phyloP scores from a whole-genome alignment of 108 stramenopile genomes.

The Aurantiochytrium sp. region DNA sequence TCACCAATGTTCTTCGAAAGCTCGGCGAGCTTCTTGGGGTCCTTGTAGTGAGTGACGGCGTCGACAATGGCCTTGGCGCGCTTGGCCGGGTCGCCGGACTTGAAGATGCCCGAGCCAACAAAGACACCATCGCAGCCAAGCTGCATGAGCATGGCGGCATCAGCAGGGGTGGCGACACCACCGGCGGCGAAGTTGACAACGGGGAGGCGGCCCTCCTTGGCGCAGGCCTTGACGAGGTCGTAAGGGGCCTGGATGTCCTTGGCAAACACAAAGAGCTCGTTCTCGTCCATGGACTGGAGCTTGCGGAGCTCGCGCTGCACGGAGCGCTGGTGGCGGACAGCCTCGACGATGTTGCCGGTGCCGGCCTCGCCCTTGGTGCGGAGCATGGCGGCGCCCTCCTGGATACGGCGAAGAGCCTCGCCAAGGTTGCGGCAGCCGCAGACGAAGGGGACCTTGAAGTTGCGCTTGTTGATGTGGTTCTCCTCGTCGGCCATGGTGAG shows the following conservation, averaged over 20 bases:
- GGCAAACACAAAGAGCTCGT: slow-evolving; percentile 92
- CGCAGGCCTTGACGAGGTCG: slow-evolving; percentile 76
- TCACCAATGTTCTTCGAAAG: slow-evolving; percentile 84
- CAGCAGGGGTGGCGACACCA: slow-evolving; percentile 96
- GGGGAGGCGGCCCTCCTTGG: slow-evolving; percentile 80
- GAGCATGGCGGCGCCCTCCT: slow-evolving; percentile 96
- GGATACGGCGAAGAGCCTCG: slow-evolving; percentile 88
- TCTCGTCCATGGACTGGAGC: slow-evolving; percentile 75
- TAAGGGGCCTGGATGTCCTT: slow-evolving; percentile 88
- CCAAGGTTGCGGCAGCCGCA: slow-evolving; percentile 98
- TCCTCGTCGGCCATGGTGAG: slow-evolving; percentile 99
- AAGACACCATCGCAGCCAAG: slow-evolving; percentile 97
- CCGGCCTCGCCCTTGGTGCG: slow-evolving; percentile 99
- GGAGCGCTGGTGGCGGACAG: slow-evolving; percentile 86
- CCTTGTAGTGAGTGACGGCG: slow-evolving; percentile 90
- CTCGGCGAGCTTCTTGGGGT: slow-evolving; percentile 92
- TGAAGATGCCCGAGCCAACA: slow-evolving; percentile 96
- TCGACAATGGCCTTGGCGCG: slow-evolving; percentile 90
- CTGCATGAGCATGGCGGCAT: slow-evolving; percentile 99
- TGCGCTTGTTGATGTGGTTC: slow-evolving; percentile 95
- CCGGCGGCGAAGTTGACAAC: slow-evolving; percentile 99
- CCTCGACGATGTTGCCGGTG: slow-evolving; percentile 97
- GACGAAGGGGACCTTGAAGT: slow-evolving; percentile 95
- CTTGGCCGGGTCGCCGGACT: slow-evolving; percentile 79
- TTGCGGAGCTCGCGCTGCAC: slow-evolving; percentile 76